Evolutionary conservation across 768 basidiomycete genomes (phyloP), one percentile per base, ranked within the genome.

Genomic region (Mycena venus): DNA sequence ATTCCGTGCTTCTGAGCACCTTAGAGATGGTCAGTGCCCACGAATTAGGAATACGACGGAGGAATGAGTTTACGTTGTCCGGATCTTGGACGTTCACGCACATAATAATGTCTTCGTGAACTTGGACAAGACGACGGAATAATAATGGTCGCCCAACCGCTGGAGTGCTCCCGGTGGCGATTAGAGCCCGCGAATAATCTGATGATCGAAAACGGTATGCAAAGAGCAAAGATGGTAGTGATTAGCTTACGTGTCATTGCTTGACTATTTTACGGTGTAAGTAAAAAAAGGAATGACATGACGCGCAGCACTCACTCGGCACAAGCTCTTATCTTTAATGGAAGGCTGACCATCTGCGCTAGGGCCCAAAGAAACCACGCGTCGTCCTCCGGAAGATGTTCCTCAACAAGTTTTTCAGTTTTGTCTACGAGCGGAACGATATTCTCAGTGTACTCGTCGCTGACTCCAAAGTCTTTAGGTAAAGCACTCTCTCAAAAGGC

Each of bases 131-230:
- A 21, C 42, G n/a, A 23, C 47, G 36, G 6, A 9, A 29, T 6
- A 63, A 29, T 29, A 63, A 63, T 63, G 42, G 40, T 31, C 32
- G 40, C 8, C 62, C 62, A 51, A 25, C 47, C 44, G 42, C 31
- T 7, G 62, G 62, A 51, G 27, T 49, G 44, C 32, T 49, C 7
- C 62, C 7, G 32, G 25, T 40, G 34, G 59, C 62, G 62, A 27
- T 64, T 11, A 64, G 31, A 25, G 62, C 62, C 31, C 44, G 62
- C 62, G 42, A 64, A 42, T 64, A 64, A 49, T 64, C 47, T 64
- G 47, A n/a, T 49, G 15, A 38, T 61, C 31, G 17, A 61, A 40
- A 36, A 61, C 59, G 36, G 59, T 61, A 61, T 36, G 59, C 23
- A 0, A 14, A 23, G 9, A 23, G 1, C 15, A 47, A 63, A 44